These are phyloP conservation scores for Arthrobotrys iridis DNA, from an alignment of 2,329 filamentous ascomycete genomes.

Conservation along the genomic window DNA sequence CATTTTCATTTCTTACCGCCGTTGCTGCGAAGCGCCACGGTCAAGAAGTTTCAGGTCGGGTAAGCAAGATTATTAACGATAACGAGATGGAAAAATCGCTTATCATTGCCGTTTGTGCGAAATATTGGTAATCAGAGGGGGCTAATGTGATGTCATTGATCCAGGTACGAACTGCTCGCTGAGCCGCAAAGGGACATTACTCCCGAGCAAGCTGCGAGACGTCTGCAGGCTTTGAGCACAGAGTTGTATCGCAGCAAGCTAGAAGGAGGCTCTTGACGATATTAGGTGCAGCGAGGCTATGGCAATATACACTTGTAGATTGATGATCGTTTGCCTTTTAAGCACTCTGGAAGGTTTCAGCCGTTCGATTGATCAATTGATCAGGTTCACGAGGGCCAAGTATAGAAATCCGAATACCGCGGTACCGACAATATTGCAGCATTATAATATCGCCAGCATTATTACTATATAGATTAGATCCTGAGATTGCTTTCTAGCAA, in stretches of 20 bases:
- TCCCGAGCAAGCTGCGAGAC: conserved; percentile 88
- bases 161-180: conserved; percentile 86
- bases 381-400: background rate
- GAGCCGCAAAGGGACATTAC: conserved; percentile 99
- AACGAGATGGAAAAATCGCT: background rate
- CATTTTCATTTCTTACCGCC: conserved; percentile 99
- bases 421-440: background rate
- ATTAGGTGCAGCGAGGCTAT: background rate
- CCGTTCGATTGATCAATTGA: background rate
- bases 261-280: conserved; percentile 34
- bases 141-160: conserved; percentile 50
- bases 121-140: background rate
- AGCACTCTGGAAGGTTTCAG: background rate
- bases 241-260: conserved; percentile 81
- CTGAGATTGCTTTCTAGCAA: conserved; percentile 3
- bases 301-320: background rate
- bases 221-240: conserved; percentile 75
- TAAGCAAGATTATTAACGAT: conserved; percentile 59
- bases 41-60: conserved; percentile 94
- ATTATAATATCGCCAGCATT: no score
- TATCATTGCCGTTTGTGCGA: background rate
- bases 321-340: background rate
- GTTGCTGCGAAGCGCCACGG: conserved; percentile 87
- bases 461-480: background rate
- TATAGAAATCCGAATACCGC: background rate